Evolutionary conservation across 371 early-diverging fungal genomes (phyloP), one percentile per base, ranked within the genome.

Genomic region (Parasitella parasitica): DNA sequence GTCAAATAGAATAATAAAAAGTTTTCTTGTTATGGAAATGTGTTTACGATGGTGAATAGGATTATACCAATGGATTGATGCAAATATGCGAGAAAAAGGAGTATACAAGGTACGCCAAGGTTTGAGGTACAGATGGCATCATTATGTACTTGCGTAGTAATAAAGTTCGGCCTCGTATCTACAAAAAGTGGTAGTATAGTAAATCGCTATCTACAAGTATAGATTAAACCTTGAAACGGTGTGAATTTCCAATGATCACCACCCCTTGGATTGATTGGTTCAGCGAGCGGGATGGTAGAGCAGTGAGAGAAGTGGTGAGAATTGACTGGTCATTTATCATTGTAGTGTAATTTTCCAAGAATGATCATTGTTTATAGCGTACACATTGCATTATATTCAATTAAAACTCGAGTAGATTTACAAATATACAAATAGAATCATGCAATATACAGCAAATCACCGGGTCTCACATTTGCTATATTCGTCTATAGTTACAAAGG

Each of bases 241-340:
- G 49, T 28, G 28, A 49, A 49, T 49, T 27, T 49, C 16, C 49
- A 49, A 6, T 5, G 49, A 49, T 49, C 49, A 49, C 27, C 28
- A 49, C 49, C 49, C 49, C 49, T 27, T n/a, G 15, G n/a, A 49
- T 49, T 49, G 27, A 49, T 49, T 49, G 49, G 49, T 49, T 28
- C 49, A 43, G 16, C 6, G 12, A n/a, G 11, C 49, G 49, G 49
- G 20, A 49, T 49, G 12, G 7, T 24, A 7, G 49, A 49, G 28
- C 2, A n/a, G n/a, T 4, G 11, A 13, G n/a, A 15, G 16, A n/a
- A 13, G 2, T 38, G 5, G 38, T 4, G 13, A n/a, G 38, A 38
- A n/a, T 6, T n/a, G 2, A n/a, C n/a, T 38, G 11, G 16, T 38
- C 16, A n/a, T 38, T n/a, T n/a, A 38, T 16, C 32, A 32, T 32